Evolutionary conservation across 2,329 filamentous ascomycete genomes (phyloP), one percentile per base, ranked within the genome.

Genomic region (Penicillium janthinellum): DNA sequence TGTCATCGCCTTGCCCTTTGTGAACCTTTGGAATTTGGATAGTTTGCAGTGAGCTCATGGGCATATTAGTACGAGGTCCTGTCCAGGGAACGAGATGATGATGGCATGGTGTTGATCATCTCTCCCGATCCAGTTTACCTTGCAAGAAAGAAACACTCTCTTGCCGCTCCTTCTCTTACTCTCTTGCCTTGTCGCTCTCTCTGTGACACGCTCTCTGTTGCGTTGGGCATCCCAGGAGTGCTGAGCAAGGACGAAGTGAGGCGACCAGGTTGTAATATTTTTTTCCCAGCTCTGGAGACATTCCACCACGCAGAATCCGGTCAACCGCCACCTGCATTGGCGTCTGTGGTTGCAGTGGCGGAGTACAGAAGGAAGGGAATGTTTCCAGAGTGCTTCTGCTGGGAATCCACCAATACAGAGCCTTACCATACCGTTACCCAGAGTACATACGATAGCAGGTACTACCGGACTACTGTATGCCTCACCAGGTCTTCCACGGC

Each of bases 251-350:
- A 35, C n/a, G 31, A 49, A 49, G 47, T 49, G 47, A 49, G 47
- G 47, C 47, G 47, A 49, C 28, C 31, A 20, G 12, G 28, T 20
- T 2, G 31, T 31, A 31, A 31, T 12, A n/a, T 5, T 49, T 49
- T 34, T n/a, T 15, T 8, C 12, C 44, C 25, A 47, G 31, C 31
- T 48, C 47, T 47, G 44, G 44, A 47, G 44, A 47, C 25, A n/a
- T 47, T 47, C 44, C 44, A 47, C 44, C 44, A 31, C 22, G 44
- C 44, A 15, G 44, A 31, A n/a, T 5, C 25, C 31, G n/a, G 12
- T 45, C 14, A 47, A 47, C 47, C 47, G 47, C 47, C 47, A 49
- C 47, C 47, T 20, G 44, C 44, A 47, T 31, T 47, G 44, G 44
- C 44, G 22, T 44, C 20, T 45, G 22, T 31, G 28, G 44, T 48